Evolutionary conservation across 768 basidiomycete species (phyloP).

Genomic region (Lentinula guzmanii): DNA sequence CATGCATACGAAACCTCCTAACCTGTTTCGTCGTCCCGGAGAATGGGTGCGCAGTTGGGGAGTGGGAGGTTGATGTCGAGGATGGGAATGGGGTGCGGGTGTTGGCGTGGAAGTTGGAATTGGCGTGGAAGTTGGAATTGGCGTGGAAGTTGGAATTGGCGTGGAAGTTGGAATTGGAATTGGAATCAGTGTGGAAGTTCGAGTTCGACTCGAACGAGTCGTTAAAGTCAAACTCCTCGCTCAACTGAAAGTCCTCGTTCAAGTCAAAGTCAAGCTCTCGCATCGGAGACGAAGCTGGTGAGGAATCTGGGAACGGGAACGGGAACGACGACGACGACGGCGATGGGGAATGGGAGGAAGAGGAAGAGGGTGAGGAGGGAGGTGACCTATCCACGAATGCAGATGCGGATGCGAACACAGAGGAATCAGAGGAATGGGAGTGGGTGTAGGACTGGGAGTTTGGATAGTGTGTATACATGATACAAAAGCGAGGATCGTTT

Average conservation of each 20-base stretch:
- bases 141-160: neutral
- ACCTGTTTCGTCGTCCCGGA: constrained; percentile 51
- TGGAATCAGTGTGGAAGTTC: too few species aligned
- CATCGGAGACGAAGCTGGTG: constrained; percentile 36
- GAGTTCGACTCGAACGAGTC: too few species aligned
- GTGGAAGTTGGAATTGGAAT: neutral
- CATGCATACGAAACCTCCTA: constrained; percentile 36
- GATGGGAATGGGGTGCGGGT: too few species aligned
- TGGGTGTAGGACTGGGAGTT: too few species aligned
- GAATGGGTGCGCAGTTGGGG: constrained; percentile 37
- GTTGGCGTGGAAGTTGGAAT: neutral
- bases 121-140: neutral
- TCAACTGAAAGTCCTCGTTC: too few species aligned
- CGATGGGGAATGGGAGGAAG: neutral
- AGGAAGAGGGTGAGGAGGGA: neutral
- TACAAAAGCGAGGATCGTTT: too few species aligned
- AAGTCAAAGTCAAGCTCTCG: neutral
- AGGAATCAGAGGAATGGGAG: neutral
- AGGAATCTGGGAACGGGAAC: constrained; percentile 27
- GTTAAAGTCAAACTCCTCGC: too few species aligned
- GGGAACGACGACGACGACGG: constrained; percentile 25
- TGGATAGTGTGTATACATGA: too few species aligned
- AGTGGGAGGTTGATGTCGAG: neutral
- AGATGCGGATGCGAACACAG: neutral
- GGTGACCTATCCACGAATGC: neutral